Conservation (phyloP, 2,329 filamentous ascomycete genomes). For the Ophiostoma ips region DNA sequence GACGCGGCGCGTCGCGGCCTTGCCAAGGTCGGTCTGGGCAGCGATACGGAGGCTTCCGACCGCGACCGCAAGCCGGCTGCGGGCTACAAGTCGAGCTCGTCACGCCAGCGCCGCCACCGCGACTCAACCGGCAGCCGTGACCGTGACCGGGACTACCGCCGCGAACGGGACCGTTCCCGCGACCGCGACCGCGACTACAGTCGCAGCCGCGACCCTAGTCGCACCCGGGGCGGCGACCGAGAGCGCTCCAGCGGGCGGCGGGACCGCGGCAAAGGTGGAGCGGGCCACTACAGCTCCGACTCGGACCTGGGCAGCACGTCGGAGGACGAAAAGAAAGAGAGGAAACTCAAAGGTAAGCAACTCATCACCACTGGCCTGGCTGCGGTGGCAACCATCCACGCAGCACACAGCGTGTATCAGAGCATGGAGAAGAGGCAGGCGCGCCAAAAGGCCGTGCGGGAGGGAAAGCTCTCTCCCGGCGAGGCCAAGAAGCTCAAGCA, state of each 20-base stretch:
- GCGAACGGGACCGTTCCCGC: conserved; percentile 5
- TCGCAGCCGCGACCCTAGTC: conserved; percentile 20
- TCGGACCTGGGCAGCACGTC: conserved; percentile 45
- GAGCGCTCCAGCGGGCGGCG: conserved; percentile 26
- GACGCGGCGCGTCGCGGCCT: conserved; percentile 47
- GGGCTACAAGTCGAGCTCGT: conserved; percentile 14
- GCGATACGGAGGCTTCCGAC: conserved; percentile 26
- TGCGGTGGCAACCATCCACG: conserved; percentile 45
- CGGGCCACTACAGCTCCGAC: conserved; percentile 34
- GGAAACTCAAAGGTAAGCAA: conserved; percentile 50
- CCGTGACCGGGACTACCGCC: conserved; percentile 28
- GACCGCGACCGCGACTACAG: conserved; percentile 22
- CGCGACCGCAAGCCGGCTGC: conserved; percentile 22
- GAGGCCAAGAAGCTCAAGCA: conserved; percentile 44
- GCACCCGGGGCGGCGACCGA: conserved; percentile 29
- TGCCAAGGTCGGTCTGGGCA: conserved; percentile 47
- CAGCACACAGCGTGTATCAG: conserved; percentile 43
- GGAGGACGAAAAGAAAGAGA: conserved; percentile 38
- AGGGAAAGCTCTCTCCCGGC: conserved; percentile 35
- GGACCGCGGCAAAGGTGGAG: conserved; percentile 24
- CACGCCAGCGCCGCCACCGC: conserved; percentile 15
- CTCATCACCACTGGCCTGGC: conserved; percentile 42
- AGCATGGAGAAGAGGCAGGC: conserved; percentile 43
- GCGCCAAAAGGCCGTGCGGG: conserved; percentile 38
- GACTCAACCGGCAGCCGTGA: conserved; percentile 29